Conservation (phyloP, 495 filamentous ascomycete species). For the Penicillium coprophilum region DNA sequence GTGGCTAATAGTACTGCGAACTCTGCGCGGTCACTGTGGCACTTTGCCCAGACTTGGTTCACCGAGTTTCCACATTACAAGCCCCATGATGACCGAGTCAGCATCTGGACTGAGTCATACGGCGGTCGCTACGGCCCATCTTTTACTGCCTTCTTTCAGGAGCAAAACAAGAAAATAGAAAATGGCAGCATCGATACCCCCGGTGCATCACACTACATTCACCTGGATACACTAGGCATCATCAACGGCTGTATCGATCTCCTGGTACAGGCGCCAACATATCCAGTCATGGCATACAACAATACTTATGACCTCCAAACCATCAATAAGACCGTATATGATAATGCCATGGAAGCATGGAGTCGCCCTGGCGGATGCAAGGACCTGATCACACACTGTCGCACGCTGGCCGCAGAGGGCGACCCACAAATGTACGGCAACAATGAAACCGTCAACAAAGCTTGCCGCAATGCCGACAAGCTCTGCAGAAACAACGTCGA, state of each 20-base stretch:
- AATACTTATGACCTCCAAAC: conserved; percentile 74
- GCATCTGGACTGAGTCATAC: conserved; percentile 58
- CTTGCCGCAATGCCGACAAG: conserved; percentile 37
- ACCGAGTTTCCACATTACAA: conserved; percentile 55
- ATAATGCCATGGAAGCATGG: conserved; percentile 47
- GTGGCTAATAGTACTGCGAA: conserved; percentile 56
- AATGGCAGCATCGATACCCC: conserved; percentile 34
- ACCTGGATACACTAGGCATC: conserved; percentile 51
- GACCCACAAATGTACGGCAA: conserved; percentile 48
- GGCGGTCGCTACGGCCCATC: conserved; percentile 68
- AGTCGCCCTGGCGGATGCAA: conserved; percentile 59
- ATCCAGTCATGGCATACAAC: conserved; percentile 65
- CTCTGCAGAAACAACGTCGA: conserved; percentile 44
- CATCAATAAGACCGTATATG: conserved; percentile 56
- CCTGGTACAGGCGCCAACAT: conserved; percentile 63
- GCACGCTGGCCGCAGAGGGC: conserved; percentile 33
- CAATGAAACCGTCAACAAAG: conserved; percentile 43
- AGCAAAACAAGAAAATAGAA: conserved; percentile 59
- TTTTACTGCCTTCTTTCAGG: conserved; percentile 63
- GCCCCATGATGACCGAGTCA: conserved; percentile 54
- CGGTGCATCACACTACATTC: conserved; percentile 39
- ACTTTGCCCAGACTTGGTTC: conserved; percentile 60
- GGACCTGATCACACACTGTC: conserved; percentile 55
- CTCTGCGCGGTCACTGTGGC: conserved; percentile 54
- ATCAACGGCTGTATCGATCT: conserved; percentile 79